Percentiles rank a stretch among this genome's conserved stretches.
These are phyloP conservation scores for Cryptosporidium meleagridis DNA, from an alignment of 169 alveolate genomes.

Conservation along the genomic window DNA sequence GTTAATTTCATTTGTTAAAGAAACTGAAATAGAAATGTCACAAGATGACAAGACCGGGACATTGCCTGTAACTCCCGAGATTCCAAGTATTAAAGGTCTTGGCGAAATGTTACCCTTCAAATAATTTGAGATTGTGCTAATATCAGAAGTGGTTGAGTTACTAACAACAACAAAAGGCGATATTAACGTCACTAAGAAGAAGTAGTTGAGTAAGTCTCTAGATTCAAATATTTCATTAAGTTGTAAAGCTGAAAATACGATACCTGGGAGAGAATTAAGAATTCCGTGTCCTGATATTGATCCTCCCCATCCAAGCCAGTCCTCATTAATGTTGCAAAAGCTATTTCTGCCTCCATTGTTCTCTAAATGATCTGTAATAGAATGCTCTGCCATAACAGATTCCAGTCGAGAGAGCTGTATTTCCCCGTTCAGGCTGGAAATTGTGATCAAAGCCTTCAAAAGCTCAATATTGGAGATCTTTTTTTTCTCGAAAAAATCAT, in stretches of 20 bases:
- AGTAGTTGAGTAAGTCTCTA: slow-evolving; percentile 39
- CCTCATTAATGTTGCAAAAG: slow-evolving; percentile 1
- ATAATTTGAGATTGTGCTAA: slow-evolving; percentile 8
- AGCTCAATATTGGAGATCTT: slow-evolving; percentile 19
- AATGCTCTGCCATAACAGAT: neutral
- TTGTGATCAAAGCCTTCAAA: slow-evolving; percentile 24
- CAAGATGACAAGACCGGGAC: slow-evolving; percentile 40
- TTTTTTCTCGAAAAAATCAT: neutral
- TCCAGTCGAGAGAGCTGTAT: slow-evolving; percentile 29
- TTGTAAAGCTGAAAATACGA: slow-evolving; percentile 48
- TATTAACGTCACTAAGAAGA: slow-evolving; percentile 34
- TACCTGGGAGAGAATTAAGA: slow-evolving; percentile 51
- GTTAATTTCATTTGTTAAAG: neutral
- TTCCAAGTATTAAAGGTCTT: slow-evolving; percentile 51
- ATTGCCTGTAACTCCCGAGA: slow-evolving; percentile 69
- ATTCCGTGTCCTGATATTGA: slow-evolving; percentile 36
- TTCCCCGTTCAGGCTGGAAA: slow-evolving; percentile 45
- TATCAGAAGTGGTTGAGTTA: neutral
- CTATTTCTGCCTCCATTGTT: neutral
- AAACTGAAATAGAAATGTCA: slow-evolving; percentile 44
- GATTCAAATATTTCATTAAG: slow-evolving; percentile 29
- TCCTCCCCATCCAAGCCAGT: slow-evolving; percentile 52
- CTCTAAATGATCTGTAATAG: neutral
- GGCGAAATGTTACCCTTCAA: slow-evolving; percentile 52
- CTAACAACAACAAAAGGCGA: slow-evolving; percentile 58